These are phyloP conservation scores for Phylloporus rhodoxanthus DNA, from an alignment of 768 basidiomycete genomes.

Conservation along the genomic window DNA sequence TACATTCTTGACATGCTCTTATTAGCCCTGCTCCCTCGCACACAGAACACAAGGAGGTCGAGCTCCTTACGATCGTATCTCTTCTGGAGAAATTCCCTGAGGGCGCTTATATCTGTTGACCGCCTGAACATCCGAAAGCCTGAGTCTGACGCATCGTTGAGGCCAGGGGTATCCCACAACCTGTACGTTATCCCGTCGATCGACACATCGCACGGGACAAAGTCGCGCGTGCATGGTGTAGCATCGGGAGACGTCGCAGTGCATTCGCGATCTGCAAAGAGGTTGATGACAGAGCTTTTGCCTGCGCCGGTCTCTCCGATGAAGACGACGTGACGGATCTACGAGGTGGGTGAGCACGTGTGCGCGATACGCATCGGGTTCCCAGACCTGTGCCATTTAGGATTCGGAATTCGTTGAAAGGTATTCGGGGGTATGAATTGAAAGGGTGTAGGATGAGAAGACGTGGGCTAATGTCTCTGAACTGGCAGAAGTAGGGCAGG, in stretches of 20 bases:
- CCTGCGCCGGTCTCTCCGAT: conserved; percentile 33
- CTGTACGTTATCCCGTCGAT: conserved; percentile 13
- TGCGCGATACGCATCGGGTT: background rate
- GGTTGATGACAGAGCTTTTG: conserved; percentile 41
- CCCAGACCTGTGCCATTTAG: conserved; percentile 6
- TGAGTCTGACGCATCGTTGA: conserved; percentile 11
- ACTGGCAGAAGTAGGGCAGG: background rate
- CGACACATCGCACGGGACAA: conserved; percentile 18
- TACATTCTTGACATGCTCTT: conserved; percentile 14
- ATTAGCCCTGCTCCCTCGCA: conserved; percentile 15
- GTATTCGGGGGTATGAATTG: background rate
- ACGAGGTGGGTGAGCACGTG: conserved; percentile 1
- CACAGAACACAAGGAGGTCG: conserved; percentile 21
- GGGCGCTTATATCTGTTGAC: background rate
- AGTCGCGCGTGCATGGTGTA: conserved; percentile 29
- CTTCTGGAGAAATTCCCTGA: conserved; percentile 31
- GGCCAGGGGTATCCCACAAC: conserved; percentile 32
- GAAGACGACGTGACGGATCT: conserved; percentile 30
- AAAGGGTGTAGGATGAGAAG: background rate
- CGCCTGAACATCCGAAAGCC: conserved; percentile 8
- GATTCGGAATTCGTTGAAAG: background rate
- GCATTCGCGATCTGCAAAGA: conserved; percentile 23
- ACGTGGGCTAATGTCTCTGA: background rate
- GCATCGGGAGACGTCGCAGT: conserved; percentile 27
- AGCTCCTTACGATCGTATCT: conserved; percentile 19